Base-by-base conservation (phyloP, 108 stramenopile species). In the Pseudonitzschia multistriata region DNA sequence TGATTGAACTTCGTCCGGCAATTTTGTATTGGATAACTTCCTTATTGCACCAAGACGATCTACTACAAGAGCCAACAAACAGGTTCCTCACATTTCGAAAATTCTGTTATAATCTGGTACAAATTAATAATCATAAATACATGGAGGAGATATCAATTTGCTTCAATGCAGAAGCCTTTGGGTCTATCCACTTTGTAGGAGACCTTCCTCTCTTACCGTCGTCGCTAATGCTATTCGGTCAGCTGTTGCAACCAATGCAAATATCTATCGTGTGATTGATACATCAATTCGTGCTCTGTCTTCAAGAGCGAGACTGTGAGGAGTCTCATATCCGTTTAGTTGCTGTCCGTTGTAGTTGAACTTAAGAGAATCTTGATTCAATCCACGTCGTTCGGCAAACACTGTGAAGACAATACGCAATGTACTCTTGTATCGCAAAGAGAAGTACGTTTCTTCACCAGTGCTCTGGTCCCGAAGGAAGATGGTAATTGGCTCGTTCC, bases 231-330 rank as follows among this genome's bases (percentile, higher is more conserved):
- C 8, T 45, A 13, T 10, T 45, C 42, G 17, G 42, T 45, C 42
- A 17, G 15, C 42, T 17, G 1, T 24, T 19, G 24, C 50, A 52
- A 11, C 50, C 8, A 7, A 52, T 24, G 21, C 19, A 7, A 22
- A 33, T 60, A 21, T 60, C 53, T 48, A 48, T 53, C 27, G 53
- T 49, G 5, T 15, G 22, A 72, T 66, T 21, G n/a, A 19, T 13
- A 83, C 79, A 71, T 83, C 83, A 50, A 83, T 83, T 53, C 83
- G 83, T 29, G 79, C 83, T 48, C 79, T 61, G 40, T 83, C 83
- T 45, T 83, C 83, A 53, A 83, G 52, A 8, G 71, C 79, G 15
- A 83, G 60, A 49, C 83, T 83, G 76, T 80, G 76, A 2, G 83
- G 83, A 36, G 83, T 83, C 47, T 83, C 79, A 47, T 80, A 83